Percentiles rank a stretch among this genome's conserved stretches.
Evolutionary conservation across 192 early-diverging fungal genomes (phyloP).

Genomic region (Coemansia sp.): DNA sequence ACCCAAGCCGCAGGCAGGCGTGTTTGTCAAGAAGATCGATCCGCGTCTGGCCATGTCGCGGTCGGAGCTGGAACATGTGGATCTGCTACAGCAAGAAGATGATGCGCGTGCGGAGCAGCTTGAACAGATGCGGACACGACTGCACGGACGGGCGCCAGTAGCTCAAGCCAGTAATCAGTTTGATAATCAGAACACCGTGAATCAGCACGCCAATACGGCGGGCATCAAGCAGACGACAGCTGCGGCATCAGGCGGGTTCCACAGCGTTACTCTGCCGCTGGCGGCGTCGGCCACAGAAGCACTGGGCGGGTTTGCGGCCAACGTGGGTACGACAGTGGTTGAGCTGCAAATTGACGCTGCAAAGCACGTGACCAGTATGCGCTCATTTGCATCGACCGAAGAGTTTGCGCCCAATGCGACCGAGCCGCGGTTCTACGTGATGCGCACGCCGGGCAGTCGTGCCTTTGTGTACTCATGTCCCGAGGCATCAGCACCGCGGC

Average conservation of each 20-base stretch:
- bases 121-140: constrained; percentile 35
- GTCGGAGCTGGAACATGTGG: constrained; percentile 51
- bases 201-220: constrained; percentile 43
- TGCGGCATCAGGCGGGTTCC: constrained; percentile 53
- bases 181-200: constrained; percentile 7
- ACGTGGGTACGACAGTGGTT: constrained; percentile 40
- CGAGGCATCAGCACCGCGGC: constrained; percentile 42
- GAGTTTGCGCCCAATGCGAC: constrained; percentile 34
- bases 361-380: constrained; percentile 25
- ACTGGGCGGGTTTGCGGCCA: constrained; percentile 28
- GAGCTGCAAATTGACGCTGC: constrained; percentile 45
- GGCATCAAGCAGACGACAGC: constrained; percentile 46
- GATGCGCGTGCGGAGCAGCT: constrained; percentile 54
- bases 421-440: constrained; percentile 55
- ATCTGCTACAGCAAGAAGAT: constrained; percentile 48
- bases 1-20: constrained; percentile 18
- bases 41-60: constrained; percentile 53
- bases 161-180: not conserved
- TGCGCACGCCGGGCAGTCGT: constrained; percentile 47
- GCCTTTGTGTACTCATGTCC: constrained; percentile 56
- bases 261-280: constrained; percentile 51
- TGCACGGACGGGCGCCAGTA: not conserved
- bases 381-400: constrained; percentile 37
- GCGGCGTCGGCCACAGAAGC: constrained; percentile 28
- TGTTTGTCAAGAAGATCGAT: constrained; percentile 44